These are phyloP conservation scores for Phytophthora cactorum DNA, from an alignment of 352 stramenopile species.

Conservation along the genomic window DNA sequence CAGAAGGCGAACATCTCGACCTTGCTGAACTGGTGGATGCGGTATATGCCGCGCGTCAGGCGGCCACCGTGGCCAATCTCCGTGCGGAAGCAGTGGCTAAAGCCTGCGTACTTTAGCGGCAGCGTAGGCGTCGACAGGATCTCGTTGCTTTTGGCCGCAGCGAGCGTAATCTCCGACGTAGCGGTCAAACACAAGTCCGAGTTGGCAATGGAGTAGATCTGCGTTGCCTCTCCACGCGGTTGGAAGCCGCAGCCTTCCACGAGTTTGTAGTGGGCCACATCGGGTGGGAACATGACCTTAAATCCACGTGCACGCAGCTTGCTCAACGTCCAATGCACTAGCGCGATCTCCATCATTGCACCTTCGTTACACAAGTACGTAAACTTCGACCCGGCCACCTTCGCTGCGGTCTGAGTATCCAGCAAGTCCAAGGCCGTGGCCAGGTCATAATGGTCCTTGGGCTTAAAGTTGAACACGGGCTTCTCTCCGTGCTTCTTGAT, in stretches of 20 bases:
- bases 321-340: constrained; percentile 82
- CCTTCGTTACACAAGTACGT: constrained; percentile 87
- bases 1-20: constrained; percentile 91
- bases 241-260: constrained; percentile 89
- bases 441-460: constrained; percentile 79
- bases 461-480: constrained; percentile 59
- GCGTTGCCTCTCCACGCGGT: constrained; percentile 82
- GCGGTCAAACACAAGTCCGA: constrained; percentile 85
- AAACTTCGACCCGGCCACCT: constrained; percentile 86
- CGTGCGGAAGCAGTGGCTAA: constrained; percentile 90
- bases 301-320: constrained; percentile 78
- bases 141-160: constrained; percentile 75
- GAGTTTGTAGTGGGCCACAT: constrained; percentile 85
- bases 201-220: constrained; percentile 89
- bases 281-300: constrained; percentile 75
- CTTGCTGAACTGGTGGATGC: constrained; percentile 92
- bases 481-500: constrained; percentile 63
- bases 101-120: constrained; percentile 79
- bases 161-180: constrained; percentile 90
- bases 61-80: constrained; percentile 85
- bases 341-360: constrained; percentile 87
- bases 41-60: constrained; percentile 82
- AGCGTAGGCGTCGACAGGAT: constrained; percentile 63
- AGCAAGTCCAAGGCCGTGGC: constrained; percentile 70
- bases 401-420: constrained; percentile 72